Evolutionary conservation across 139 green algal genomes (phyloP).

Genomic region (Micromonas pusilla): DNA sequence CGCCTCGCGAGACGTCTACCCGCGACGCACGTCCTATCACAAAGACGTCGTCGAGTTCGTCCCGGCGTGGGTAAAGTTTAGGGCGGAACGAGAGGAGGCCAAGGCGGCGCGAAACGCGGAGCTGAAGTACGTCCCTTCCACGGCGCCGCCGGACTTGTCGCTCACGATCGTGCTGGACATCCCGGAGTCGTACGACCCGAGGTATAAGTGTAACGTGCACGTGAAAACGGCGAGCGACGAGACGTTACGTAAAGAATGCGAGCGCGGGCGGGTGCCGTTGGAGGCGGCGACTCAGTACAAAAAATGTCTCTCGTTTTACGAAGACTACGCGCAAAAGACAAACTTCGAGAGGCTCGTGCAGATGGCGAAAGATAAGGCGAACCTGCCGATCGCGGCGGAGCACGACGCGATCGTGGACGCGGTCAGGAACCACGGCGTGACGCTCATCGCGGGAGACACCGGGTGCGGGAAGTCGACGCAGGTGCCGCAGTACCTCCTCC

Average conservation of each 20-base stretch:
- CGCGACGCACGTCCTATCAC: neutral
- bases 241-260: no score
- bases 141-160: no score
- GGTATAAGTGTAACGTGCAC: no score
- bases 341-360: neutral
- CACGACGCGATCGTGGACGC: neutral
- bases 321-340: neutral
- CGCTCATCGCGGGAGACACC: constrained; percentile 56
- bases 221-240: no score
- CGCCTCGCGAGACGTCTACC: neutral
- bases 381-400: neutral
- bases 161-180: no score
- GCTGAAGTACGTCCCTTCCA: no score
- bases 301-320: neutral
- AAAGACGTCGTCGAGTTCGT: neutral
- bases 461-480: constrained; percentile 79
- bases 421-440: neutral
- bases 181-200: no score
- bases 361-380: neutral
- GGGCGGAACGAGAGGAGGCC: no score
- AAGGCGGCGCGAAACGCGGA: no score
- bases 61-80: neutral
- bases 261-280: neutral
- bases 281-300: neutral
- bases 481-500: constrained; percentile 37